phyloP scores from a whole-genome alignment of 169 alveolate genomes.

The Ichthyophthirius multifiliis region DNA sequence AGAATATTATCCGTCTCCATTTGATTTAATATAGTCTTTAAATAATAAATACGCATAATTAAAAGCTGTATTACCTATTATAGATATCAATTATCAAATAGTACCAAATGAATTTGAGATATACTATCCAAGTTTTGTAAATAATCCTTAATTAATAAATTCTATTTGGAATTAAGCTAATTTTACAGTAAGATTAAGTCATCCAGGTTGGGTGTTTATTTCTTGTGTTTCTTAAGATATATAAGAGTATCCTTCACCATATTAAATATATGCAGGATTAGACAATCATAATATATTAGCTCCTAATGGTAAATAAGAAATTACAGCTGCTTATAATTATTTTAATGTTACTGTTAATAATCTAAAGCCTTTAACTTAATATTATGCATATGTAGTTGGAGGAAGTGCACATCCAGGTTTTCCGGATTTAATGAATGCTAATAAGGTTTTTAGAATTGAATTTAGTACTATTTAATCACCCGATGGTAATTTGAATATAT shows the following conservation, averaged over 20 bases:
- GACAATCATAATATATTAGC: conserved; percentile 26
- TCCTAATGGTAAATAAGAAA: conserved; percentile 24
- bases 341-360: conserved; percentile 17
- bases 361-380: neutral
- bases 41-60: conserved; percentile 13
- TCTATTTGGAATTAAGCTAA: conserved; percentile 12
- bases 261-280: conserved; percentile 22
- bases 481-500: neutral
- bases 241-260: conserved; percentile 16
- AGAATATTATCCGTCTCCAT: neutral
- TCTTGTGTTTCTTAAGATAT: neutral
- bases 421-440: conserved; percentile 27
- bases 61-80: conserved; percentile 5
- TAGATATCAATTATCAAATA: conserved; percentile 11
- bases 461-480: neutral
- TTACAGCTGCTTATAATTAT: conserved; percentile 12
- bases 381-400: conserved; percentile 26
- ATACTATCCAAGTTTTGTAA: conserved; percentile 23
- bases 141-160: neutral
- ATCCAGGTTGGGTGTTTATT: conserved; percentile 35
- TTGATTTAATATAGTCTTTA: neutral
- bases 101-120: neutral
- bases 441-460: neutral
- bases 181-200: conserved; percentile 1
- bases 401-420: conserved; percentile 13